phyloP scores from a whole-genome alignment of 768 basidiomycete species.

The Serendipita sp. region DNA sequence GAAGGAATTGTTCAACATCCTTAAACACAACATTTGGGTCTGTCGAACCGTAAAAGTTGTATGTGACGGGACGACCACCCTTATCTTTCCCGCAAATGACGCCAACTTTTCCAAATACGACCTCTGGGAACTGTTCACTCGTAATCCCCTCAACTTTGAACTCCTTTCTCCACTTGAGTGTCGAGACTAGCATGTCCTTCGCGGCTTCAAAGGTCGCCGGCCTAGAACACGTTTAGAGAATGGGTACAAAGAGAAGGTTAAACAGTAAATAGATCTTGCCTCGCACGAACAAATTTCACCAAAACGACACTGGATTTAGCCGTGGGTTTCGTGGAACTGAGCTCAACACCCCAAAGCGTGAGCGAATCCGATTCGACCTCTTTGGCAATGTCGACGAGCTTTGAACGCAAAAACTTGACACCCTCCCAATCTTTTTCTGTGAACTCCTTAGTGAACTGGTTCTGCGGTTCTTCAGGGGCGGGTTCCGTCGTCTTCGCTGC shows the following conservation, averaged over 20 bases:
- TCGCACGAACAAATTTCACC: constrained; percentile 68
- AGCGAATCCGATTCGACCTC: constrained; percentile 48
- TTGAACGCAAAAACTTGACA: constrained; percentile 40
- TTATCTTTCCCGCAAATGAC: constrained; percentile 56
- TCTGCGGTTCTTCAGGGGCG: constrained; percentile 39
- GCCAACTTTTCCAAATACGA: constrained; percentile 48
- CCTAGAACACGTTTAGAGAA: constrained; percentile 17
- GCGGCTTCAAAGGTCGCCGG: constrained; percentile 38
- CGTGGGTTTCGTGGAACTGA: constrained; percentile 44
- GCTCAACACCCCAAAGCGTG: constrained; percentile 51
- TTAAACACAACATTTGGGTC: constrained; percentile 57
- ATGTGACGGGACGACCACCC: constrained; percentile 48
- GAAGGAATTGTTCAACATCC: constrained; percentile 57
- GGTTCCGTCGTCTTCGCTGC: background rate
- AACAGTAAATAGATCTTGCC: constrained; percentile 23
- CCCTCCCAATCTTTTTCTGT: constrained; percentile 56
- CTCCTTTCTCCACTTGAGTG: constrained; percentile 52
- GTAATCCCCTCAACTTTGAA: constrained; percentile 44
- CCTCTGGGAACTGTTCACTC: constrained; percentile 44
- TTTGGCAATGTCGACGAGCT: constrained; percentile 36
- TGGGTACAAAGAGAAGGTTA: background rate
- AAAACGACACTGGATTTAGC: constrained; percentile 57
- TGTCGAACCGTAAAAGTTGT: constrained; percentile 64
- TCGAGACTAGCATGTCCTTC: constrained; percentile 46
- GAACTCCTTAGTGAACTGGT: constrained; percentile 49